A percentile compares a stretch with the other conserved stretches of the same genome.
These are phyloP conservation scores for Penicillium mononematosum DNA, from an alignment of 495 filamentous ascomycete species.

Conservation along the genomic window DNA sequence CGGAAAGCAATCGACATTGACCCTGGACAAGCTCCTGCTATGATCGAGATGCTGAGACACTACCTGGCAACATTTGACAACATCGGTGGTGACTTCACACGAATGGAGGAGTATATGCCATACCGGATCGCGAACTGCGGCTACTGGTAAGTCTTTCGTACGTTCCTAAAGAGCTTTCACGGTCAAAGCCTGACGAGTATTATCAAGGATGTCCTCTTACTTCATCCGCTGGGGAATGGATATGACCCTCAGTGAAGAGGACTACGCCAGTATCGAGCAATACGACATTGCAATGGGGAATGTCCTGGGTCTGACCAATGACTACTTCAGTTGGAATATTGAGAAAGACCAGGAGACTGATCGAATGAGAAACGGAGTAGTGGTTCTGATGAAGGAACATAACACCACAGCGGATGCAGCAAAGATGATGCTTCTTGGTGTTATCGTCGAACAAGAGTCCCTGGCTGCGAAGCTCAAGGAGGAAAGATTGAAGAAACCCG, in stretches of 20 bases:
- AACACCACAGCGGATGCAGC: not conserved
- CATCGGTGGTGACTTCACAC: conserved; percentile 1
- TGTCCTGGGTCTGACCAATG: conserved; percentile 14
- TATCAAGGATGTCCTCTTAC: not conserved
- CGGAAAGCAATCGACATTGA: not conserved
- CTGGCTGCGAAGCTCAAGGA: not conserved
- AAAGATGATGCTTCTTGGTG: conserved; percentile 6
- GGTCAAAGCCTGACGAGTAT: not conserved
- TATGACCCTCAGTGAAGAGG: not conserved
- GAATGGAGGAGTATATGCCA: conserved; percentile 13
- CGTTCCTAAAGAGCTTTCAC: not conserved
- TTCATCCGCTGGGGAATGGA: not conserved
- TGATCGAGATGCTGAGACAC: conserved; percentile 2
- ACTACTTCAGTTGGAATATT: conserved; percentile 14
- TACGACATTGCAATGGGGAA: conserved; percentile 12
- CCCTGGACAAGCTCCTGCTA: not conserved
- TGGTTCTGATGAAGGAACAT: conserved; percentile 12
- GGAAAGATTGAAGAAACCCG: not conserved
- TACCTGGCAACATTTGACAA: conserved; percentile 12
- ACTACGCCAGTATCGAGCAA: conserved; percentile 4
- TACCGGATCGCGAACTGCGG: conserved; percentile 9
- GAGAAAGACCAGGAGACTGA: conserved; percentile 12
- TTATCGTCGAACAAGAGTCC: conserved; percentile 10
- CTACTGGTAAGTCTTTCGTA: conserved; percentile 4
- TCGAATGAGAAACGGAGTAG: conserved; percentile 11